Evolutionary conservation across 108 stramenopile species (phyloP).

Genomic region (Nitzschia palea): DNA sequence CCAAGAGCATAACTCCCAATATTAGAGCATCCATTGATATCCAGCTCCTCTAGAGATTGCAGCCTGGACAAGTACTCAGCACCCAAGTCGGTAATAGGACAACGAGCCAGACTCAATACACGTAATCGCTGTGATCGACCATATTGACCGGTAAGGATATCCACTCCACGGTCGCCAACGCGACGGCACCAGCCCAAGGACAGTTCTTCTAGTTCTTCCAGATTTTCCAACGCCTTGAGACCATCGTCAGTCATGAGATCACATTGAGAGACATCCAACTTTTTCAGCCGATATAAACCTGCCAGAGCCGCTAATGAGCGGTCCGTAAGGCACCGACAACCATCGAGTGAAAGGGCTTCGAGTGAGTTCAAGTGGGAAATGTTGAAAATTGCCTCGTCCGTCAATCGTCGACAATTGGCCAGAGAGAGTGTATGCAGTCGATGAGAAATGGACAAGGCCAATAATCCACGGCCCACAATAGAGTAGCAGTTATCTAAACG

Average conservation of each 20-base stretch:
- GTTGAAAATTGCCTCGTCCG: conserved; percentile 78
- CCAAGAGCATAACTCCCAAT: conserved; percentile 67
- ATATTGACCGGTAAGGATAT: conserved; percentile 52
- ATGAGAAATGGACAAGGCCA: conserved; percentile 59
- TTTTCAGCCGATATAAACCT: conserved; percentile 43
- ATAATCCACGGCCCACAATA: conserved; percentile 59
- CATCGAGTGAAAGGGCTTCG: conserved; percentile 62
- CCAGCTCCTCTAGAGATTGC: conserved; percentile 53
- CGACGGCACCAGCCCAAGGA: conserved; percentile 82
- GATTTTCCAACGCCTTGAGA: conserved; percentile 47
- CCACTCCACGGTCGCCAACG: conserved; percentile 63
- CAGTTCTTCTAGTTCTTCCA: conserved; percentile 66
- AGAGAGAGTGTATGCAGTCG: conserved; percentile 69
- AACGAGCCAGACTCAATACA: conserved; percentile 68
- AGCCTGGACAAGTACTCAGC: conserved; percentile 47
- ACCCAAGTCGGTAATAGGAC: conserved; percentile 64
- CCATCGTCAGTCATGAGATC: conserved; percentile 81
- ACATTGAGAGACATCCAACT: conserved; percentile 77
- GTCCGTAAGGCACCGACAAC: conserved; percentile 85
- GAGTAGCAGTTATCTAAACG: conserved; percentile 77
- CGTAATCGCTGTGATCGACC: conserved; percentile 44
- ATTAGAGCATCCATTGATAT: conserved; percentile 75
- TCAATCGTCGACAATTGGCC: conserved; percentile 75
- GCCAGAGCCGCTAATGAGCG: conserved; percentile 54
- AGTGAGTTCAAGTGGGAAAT: conserved; percentile 65